phyloP scores from a whole-genome alignment of 768 basidiomycete genomes.

The Mycena vitilis region DNA sequence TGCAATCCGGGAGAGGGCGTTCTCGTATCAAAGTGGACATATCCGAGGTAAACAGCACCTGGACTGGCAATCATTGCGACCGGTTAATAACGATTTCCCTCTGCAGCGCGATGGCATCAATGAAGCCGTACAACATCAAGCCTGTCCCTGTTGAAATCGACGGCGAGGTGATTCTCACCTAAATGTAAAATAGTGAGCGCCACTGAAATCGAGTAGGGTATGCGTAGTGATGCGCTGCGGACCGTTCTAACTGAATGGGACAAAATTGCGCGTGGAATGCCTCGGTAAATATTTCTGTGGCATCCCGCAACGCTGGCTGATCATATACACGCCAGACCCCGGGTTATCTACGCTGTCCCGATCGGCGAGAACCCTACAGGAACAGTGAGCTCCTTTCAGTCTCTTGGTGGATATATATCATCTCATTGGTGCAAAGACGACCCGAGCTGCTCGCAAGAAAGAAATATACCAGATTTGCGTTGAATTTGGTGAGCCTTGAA shows the following conservation, averaged over 20 bases:
- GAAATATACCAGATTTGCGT: conserved; percentile 86
- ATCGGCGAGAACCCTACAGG: conserved; percentile 91
- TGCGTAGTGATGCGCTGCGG: conserved; percentile 72
- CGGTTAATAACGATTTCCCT: background rate
- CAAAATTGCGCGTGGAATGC: conserved; percentile 62
- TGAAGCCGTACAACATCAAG: conserved; percentile 54
- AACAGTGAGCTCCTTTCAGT: conserved; percentile 54
- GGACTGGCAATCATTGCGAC: conserved; percentile 35
- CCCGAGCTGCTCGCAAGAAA: conserved; percentile 73
- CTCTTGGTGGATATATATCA: background rate
- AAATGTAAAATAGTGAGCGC: too few species aligned
- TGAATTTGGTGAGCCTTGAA: conserved; percentile 68
- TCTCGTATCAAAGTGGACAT: conserved; percentile 79
- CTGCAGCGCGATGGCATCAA: conserved; percentile 47
- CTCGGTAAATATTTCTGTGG: conserved; percentile 53
- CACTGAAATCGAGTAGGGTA: conserved; percentile 51
- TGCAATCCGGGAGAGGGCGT: conserved; percentile 74
- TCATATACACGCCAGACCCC: conserved; percentile 58
- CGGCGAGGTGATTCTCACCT: conserved; percentile 40
- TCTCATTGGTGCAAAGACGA: conserved; percentile 57
- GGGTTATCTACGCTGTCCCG: conserved; percentile 80
- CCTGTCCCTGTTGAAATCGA: conserved; percentile 76
- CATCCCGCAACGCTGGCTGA: background rate
- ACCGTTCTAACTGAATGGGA: conserved; percentile 76
- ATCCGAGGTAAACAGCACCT: conserved; percentile 63